phyloP scores from a whole-genome alignment of 1,284 basidiomycete genomes.

The Boletus subluridellus region DNA sequence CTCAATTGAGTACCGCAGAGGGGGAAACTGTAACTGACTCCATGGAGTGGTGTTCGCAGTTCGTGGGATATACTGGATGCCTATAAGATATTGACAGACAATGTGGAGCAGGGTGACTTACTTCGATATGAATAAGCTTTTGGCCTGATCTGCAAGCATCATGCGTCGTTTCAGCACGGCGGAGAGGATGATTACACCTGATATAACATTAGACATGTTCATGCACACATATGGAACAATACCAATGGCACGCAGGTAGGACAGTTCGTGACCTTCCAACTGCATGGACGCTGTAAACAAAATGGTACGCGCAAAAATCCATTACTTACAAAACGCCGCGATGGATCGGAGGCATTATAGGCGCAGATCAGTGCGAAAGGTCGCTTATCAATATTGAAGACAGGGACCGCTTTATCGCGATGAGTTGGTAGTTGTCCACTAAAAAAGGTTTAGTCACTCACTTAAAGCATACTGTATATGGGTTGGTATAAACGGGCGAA shows the following conservation, averaged over 20 bases:
- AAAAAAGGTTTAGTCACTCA: slow-evolving; percentile 37
- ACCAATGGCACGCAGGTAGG: slow-evolving; percentile 87
- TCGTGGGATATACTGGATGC: slow-evolving; percentile 85
- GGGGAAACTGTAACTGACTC: slow-evolving; percentile 43
- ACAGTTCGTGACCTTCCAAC: slow-evolving; percentile 90
- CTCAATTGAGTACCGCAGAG: slow-evolving; percentile 6
- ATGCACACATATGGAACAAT: slow-evolving; percentile 10
- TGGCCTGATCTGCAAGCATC: slow-evolving; percentile 92
- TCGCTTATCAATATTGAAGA: slow-evolving; percentile 91
- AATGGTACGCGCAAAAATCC: background rate
- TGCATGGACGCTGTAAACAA: slow-evolving; percentile 29
- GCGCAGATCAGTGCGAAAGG: slow-evolving; percentile 92
- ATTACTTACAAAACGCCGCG: slow-evolving; percentile 69
- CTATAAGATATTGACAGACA: slow-evolving; percentile 2
- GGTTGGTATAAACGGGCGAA: slow-evolving; percentile 75
- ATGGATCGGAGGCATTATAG: slow-evolving; percentile 78
- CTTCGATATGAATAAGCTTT: slow-evolving; percentile 89
- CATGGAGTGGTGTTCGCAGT: slow-evolving; percentile 84
- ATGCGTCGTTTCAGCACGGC: slow-evolving; percentile 91
- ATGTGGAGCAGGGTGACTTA: slow-evolving; percentile 35
- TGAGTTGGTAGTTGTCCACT: slow-evolving; percentile 2
- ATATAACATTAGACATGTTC: slow-evolving; percentile 12
- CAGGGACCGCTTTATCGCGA: slow-evolving; percentile 66
- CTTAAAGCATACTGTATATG: slow-evolving; percentile 83
- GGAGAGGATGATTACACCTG: slow-evolving; percentile 90